A percentile compares a stretch with the other conserved stretches of the same genome.
phyloP scores from a whole-genome alignment of 2,329 filamentous ascomycete species.

The Arthrocladium fulminans region DNA sequence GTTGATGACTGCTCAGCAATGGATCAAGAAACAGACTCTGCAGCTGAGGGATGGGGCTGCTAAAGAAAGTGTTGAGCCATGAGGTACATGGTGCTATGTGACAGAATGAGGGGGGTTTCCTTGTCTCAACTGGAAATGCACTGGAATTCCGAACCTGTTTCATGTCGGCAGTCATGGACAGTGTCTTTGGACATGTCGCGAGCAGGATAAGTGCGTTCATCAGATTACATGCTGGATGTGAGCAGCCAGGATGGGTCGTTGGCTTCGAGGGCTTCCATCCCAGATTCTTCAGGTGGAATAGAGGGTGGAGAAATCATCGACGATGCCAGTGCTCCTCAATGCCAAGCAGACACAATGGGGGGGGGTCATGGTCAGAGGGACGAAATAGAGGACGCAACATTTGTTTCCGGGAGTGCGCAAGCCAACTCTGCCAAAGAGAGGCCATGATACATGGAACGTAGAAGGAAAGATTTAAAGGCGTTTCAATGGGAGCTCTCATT shows the following conservation, averaged over 20 bases:
- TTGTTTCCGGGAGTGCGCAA: too few species aligned
- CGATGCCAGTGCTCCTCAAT: neutral
- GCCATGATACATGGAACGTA: too few species aligned
- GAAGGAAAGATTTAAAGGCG: too few species aligned
- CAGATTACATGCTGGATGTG: neutral
- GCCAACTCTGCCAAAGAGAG: too few species aligned
- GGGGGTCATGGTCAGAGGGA: neutral
- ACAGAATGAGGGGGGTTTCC: too few species aligned
- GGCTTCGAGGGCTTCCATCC: neutral
- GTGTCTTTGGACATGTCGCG: too few species aligned
- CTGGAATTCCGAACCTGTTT: too few species aligned
- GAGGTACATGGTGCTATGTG: neutral
- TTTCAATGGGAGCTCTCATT: too few species aligned
- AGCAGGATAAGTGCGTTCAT: too few species aligned
- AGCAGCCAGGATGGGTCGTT: neutral
- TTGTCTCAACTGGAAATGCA: too few species aligned
- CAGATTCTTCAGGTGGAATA: neutral
- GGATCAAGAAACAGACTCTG: conserved; percentile 31
- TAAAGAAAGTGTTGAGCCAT: neutral
- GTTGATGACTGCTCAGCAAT: conserved; percentile 31
- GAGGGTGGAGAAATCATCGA: neutral
- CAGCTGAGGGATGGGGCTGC: conserved; percentile 8
- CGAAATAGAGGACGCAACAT: too few species aligned
- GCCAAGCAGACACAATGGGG: neutral
- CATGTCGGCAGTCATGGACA: too few species aligned